phyloP scores from a whole-genome alignment of 148 eudicot species.

The Nyssa sinensis region DNA sequence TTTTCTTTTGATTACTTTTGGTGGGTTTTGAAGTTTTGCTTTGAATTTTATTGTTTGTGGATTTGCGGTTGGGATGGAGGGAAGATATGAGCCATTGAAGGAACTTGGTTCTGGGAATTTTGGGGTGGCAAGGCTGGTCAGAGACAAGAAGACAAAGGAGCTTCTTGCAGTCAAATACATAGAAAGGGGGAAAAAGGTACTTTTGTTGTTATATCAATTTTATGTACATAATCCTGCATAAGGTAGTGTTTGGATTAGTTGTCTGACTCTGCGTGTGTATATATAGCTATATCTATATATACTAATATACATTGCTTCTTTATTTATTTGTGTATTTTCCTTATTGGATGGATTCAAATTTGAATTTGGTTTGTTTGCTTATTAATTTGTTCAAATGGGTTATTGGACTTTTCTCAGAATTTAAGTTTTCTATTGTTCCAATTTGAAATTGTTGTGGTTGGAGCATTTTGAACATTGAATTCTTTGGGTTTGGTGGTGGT shows the following conservation, averaged over 20 bases:
- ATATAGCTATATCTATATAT: neutral
- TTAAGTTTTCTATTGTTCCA: neutral
- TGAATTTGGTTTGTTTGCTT: neutral
- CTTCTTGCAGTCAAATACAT: conserved; percentile 59
- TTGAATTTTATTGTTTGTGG: neutral
- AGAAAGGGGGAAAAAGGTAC: conserved; percentile 55
- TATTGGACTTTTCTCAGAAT: neutral
- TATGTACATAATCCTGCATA: too few species aligned
- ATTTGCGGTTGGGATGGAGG: conserved; percentile 29
- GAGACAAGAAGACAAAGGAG: conserved; percentile 46
- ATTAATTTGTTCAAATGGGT: neutral
- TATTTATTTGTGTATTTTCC: neutral
- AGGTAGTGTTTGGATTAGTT: too few species aligned
- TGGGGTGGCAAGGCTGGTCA: conserved; percentile 57
- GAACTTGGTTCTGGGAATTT: conserved; percentile 50
- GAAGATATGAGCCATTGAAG: conserved; percentile 46
- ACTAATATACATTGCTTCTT: neutral
- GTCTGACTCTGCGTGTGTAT: too few species aligned
- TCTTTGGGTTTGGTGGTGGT: neutral
- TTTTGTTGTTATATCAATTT: too few species aligned
- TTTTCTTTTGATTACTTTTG: neutral
- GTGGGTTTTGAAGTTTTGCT: conserved; percentile 4
- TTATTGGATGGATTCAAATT: neutral
- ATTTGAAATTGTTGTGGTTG: neutral
- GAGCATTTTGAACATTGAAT: neutral